Evolutionary conservation across 192 early-diverging fungal genomes (phyloP).

Genomic region (Linnemannia hyalina): DNA sequence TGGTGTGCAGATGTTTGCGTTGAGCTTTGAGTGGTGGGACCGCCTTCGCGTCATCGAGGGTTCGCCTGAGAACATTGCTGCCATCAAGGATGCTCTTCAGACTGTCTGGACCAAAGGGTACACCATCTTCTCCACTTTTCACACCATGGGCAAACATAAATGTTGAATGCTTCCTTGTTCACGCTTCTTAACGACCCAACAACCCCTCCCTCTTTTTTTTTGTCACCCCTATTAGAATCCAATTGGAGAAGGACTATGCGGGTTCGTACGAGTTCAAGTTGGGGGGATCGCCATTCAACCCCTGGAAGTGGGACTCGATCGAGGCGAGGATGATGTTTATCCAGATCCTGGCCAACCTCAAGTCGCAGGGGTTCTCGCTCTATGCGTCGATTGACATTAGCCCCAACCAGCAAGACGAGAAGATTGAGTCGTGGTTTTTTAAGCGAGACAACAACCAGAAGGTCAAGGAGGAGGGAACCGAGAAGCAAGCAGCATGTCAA

Average conservation of each 20-base stretch:
- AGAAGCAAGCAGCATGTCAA: background rate
- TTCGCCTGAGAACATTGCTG: background rate
- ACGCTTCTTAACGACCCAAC: background rate
- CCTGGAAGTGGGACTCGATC: slow-evolving; percentile 2
- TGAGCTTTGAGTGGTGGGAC: slow-evolving; percentile 7
- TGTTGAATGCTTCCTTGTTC: background rate
- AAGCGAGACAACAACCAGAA: background rate
- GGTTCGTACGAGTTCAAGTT: slow-evolving; percentile 18
- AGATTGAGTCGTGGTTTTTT: slow-evolving; percentile 3
- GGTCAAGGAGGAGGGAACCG: background rate
- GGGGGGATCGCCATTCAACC: background rate
- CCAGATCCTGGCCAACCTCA: background rate
- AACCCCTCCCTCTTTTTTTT: background rate
- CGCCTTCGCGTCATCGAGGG: background rate
- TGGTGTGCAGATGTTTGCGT: background rate
- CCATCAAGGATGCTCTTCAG: background rate
- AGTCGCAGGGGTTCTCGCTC: background rate
- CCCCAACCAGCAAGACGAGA: background rate
- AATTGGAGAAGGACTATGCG: slow-evolving; percentile 4
- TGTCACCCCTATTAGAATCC: background rate
- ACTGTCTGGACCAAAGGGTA: background rate
- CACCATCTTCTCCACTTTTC: background rate
- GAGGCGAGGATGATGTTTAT: background rate
- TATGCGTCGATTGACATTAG: slow-evolving; percentile 5
- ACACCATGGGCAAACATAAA: background rate